Evolutionary conservation across 139 green algal species (phyloP), one percentile per base, ranked within the genome.

Genomic region (Coccomyxa sp.): DNA sequence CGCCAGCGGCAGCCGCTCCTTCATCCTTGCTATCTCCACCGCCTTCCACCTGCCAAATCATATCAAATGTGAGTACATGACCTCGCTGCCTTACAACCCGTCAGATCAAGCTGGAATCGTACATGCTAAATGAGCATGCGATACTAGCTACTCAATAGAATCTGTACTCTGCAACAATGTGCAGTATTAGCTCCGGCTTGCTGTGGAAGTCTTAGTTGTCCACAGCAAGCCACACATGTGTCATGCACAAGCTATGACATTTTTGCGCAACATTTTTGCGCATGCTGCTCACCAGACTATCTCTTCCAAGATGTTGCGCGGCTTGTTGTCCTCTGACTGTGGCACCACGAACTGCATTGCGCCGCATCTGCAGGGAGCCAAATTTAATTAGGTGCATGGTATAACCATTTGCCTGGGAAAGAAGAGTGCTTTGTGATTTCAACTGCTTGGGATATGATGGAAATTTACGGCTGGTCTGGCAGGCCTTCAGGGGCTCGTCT

Each of bases 251-350:
- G n/a, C n/a, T n/a, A n/a, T n/a, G n/a, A n/a, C n/a, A n/a, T n/a
- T n/a, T n/a, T n/a, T n/a, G n/a, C n/a, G n/a, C n/a, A n/a, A n/a
- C n/a, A n/a, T n/a, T n/a, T n/a, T n/a, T n/a, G n/a, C n/a, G n/a
- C n/a, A n/a, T n/a, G 50, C 4, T 31, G 39, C 81, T 68, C 33
- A 92, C 95, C 96, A 99, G 22, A 99, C 95, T 76, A 99, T 99
- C 83, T 99, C 96, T 82, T 99, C 96, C 76, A 99, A 85, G 72
- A 99, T 99, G 85, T 99, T 99, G 31, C 84, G 85, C 0, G 96
- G 95, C 81, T 96, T 90, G 85, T 96, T 96, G 70, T 93, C 91
- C 50, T 97, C 93, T 27, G 88, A 68, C 55, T 89, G 38, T 22
- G 86, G 79, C 0, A 97, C 89, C 64, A 90, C 83, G 82, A 96